Conservation (phyloP, 2,329 filamentous ascomycete species). For the Myriosclerotinia curreyana region DNA sequence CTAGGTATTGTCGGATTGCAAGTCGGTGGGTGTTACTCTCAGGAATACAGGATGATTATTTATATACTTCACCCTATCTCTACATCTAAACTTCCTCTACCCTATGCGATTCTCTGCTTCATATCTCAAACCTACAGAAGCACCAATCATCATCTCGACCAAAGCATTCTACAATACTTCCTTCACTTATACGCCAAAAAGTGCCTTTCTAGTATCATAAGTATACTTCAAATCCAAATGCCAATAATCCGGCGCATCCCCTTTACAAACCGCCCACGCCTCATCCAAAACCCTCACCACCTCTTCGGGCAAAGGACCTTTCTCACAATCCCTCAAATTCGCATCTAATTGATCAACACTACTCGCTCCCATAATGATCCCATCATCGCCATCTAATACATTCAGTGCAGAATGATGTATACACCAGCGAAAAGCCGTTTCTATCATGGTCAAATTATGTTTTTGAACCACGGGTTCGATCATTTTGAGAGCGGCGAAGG, state of each 20-base stretch:
- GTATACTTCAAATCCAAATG: conserved; percentile 37
- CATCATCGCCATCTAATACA: conserved; percentile 45
- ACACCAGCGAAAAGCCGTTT: conserved; percentile 59
- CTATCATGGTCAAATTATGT: conserved; percentile 56
- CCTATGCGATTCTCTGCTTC: no score
- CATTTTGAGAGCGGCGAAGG: conserved; percentile 57
- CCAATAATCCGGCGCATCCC: conserved; percentile 41
- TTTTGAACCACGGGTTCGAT: conserved; percentile 60
- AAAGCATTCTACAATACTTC: neutral
- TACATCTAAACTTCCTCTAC: no score
- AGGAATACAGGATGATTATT: no score
- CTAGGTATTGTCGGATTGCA: no score
- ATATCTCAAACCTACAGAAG: no score
- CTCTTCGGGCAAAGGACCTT: conserved; percentile 61
- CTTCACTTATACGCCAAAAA: conserved; percentile 26
- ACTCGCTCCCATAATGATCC: conserved; percentile 44
- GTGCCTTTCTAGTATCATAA: conserved; percentile 34
- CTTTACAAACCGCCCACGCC: conserved; percentile 59
- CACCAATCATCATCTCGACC: no score
- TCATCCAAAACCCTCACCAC: conserved; percentile 61
- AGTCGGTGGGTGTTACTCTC: no score
- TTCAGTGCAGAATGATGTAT: conserved; percentile 58
- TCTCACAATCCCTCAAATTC: conserved; percentile 45
- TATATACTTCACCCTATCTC: no score
- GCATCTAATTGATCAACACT: conserved; percentile 43